These are phyloP conservation scores for Herpotrichia juniperi DNA, from an alignment of 2,329 filamentous ascomycete species.

Conservation along the genomic window DNA sequence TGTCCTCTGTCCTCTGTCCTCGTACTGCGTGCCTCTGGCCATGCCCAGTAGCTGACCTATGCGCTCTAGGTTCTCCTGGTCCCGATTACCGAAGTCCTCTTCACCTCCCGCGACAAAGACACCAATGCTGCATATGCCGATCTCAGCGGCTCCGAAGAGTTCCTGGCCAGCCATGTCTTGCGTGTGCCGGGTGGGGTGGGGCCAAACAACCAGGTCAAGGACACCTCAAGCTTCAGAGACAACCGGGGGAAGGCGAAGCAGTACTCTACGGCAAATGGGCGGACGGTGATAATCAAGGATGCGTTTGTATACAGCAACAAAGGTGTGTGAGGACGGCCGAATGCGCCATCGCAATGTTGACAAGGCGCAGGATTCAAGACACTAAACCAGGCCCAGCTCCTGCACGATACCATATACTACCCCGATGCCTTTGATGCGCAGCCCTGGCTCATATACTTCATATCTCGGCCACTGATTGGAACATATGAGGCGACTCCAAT, in stretches of 20 bases:
- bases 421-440: constrained; percentile 86
- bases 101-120: constrained; percentile 87
- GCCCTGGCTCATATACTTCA: constrained; percentile 97
- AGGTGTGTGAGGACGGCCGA: constrained; percentile 59
- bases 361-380: constrained; percentile 77
- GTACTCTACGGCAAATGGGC: constrained; percentile 89
- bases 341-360: constrained; percentile 14
- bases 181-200: constrained; percentile 69
- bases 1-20: too few species aligned
- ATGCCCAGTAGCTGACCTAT: background rate
- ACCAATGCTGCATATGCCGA: constrained; percentile 78
- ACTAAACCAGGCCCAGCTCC: constrained; percentile 84
- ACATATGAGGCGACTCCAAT: constrained; percentile 79
- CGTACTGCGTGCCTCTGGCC: too few species aligned
- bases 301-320: constrained; percentile 94
- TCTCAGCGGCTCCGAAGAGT: constrained; percentile 87
- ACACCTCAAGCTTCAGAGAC: constrained; percentile 71
- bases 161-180: constrained; percentile 94
- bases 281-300: constrained; percentile 94
- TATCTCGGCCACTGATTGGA: constrained; percentile 86
- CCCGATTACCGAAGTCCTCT: constrained; percentile 88
- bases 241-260: constrained; percentile 92
- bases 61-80: constrained; percentile 77
- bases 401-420: constrained; percentile 86
- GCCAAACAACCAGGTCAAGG: constrained; percentile 56